Percentiles rank a stretch among this genome's conserved stretches.
Evolutionary conservation across 805 yeast genomes (phyloP).

Genomic region (Ogataea dorogensis): DNA sequence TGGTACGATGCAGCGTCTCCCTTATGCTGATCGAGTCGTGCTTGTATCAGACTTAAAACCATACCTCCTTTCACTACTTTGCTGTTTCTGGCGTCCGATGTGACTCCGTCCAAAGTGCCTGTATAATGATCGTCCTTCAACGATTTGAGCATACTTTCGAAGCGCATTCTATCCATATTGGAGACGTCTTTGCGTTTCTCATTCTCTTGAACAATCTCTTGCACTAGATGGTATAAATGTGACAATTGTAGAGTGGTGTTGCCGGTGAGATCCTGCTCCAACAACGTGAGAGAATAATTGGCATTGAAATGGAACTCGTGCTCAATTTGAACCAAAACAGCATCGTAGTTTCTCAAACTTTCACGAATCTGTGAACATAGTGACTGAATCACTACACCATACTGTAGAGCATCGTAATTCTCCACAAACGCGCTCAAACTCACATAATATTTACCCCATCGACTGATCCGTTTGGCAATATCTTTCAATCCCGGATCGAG

Average conservation of each 20-base stretch:
- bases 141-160: constrained; percentile 32
- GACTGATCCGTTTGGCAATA: constrained; percentile 58
- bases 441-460: constrained; percentile 60
- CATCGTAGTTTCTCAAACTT: constrained; percentile 38
- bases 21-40: constrained; percentile 49
- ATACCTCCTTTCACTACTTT: constrained; percentile 76
- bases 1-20: constrained; percentile 63
- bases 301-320: constrained; percentile 47
- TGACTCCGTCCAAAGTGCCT: constrained; percentile 47
- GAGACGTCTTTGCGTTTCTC: constrained; percentile 37
- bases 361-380: constrained; percentile 59
- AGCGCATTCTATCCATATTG: constrained; percentile 28
- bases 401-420: constrained; percentile 48
- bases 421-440: constrained; percentile 62
- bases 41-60: constrained; percentile 60
- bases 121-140: constrained; percentile 42
- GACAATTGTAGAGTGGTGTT: constrained; percentile 39
- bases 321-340: constrained; percentile 45
- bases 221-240: constrained; percentile 58
- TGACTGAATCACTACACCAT: constrained; percentile 75
- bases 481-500: constrained; percentile 74
- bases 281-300: constrained; percentile 54
- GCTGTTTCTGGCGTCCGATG: constrained; percentile 51
- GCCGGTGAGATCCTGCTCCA: constrained; percentile 51
- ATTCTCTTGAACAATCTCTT: constrained; percentile 49